Base-by-base conservation (phyloP, 140 eudicot species). In the Stevia rebaudiana region DNA sequence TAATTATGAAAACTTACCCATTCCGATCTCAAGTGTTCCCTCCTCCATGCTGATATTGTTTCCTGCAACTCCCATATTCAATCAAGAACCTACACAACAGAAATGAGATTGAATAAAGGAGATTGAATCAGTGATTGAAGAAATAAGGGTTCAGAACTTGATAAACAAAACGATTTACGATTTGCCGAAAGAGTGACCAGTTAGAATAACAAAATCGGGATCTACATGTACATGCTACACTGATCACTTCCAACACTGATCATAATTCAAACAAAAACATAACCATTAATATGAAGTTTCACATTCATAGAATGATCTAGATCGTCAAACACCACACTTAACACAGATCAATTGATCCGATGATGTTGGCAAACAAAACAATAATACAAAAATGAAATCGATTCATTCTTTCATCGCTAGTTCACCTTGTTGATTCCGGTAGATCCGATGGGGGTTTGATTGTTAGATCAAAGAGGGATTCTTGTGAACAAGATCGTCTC, bases 21-120 rank as follows among this genome's bases (percentile, higher is more conserved):
- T 85, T 54, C 97, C 97, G 63, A 89, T 79, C 81, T 89, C 97
- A 33, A 83, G 83, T 33, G 83, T 83, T 55, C 95, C 97, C 70
- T 89, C 97, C 35, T 89, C 97, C 81, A 78, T 58, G 64, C 81
- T 81, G 55, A 56, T 28, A 64, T 59, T 81, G 75, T 83, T 86
- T 70, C 76, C 74, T 10, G 40, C 81, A 61, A 71, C 76, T 63
- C 86, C 95, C 95, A 86, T 89, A 28, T 44, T 80, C 56, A 71
- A 77, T 65, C 33, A 63, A 65, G 13, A 68, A 54, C 69, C 62
- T 60, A 46, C 58, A 70, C 51, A 50, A 21, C 9, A 8, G 24
- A 58, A 69, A 31, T 12, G 28, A 58, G 11, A 57, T 43, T 22
- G 55, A 49, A 49, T 18, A 25, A 28, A 12, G 11, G 5, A 54